Percentiles rank a stretch among this genome's conserved stretches.
These are phyloP conservation scores for Avena eriantha DNA, from an alignment of 176 grass and related monocot species.

Conservation along the genomic window DNA sequence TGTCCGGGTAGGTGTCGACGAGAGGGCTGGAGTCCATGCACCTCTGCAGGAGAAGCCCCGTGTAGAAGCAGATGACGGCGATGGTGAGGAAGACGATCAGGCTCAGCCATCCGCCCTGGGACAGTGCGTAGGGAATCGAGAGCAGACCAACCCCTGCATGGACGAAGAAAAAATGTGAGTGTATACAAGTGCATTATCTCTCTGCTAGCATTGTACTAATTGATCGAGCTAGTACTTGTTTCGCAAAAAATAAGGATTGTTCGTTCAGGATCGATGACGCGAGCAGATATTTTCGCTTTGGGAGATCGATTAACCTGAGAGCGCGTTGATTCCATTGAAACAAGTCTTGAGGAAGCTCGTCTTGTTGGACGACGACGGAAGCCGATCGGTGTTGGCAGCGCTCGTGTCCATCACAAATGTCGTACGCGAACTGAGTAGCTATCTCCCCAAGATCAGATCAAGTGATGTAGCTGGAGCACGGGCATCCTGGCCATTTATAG, in stretches of 20 bases:
- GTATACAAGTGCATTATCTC: not conserved
- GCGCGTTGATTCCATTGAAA: slow-evolving; percentile 57
- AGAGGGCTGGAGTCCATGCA: slow-evolving; percentile 44
- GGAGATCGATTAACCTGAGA: slow-evolving; percentile 43
- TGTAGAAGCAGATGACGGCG: slow-evolving; percentile 54
- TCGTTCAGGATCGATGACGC: not conserved
- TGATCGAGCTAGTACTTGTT: not conserved
- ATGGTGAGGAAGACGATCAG: slow-evolving; percentile 41
- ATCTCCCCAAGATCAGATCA: not conserved
- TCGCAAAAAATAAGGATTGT: not conserved
- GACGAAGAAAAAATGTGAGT: not conserved
- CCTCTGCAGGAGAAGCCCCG: slow-evolving; percentile 55
- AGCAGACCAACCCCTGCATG: slow-evolving; percentile 60
- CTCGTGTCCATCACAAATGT: not conserved
- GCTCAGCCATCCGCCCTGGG: slow-evolving; percentile 61
- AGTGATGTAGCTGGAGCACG: not conserved
- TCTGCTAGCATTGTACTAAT: not conserved
- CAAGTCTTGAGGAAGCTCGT: slow-evolving; percentile 55
- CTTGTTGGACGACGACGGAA: not conserved
- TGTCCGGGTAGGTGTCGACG: slow-evolving; percentile 55
- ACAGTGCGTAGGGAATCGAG: slow-evolving; percentile 57
- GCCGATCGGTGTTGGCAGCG: not conserved
- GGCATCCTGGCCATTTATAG: slow-evolving; percentile 18
- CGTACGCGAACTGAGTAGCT: not conserved
- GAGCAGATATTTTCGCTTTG: not conserved